phyloP scores from a whole-genome alignment of 345 rosid species.

The Erysimum cheiranthoides region DNA sequence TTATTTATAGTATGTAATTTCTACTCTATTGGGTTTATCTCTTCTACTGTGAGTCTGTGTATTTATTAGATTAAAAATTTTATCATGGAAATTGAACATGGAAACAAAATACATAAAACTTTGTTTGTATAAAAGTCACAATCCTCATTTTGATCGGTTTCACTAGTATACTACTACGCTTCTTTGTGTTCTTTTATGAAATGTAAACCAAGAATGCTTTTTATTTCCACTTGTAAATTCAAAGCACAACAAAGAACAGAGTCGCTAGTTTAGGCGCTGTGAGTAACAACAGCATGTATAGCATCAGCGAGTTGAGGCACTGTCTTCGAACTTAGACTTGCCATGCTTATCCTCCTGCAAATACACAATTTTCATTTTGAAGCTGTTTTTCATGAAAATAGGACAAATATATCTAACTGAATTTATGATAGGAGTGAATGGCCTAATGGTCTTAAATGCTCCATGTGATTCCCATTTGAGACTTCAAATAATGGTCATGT shows the following conservation, averaged over 20 bases:
- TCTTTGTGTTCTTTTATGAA: not conserved
- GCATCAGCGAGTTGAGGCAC: conserved; percentile 65
- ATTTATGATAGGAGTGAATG: not conserved
- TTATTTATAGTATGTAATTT: too few relatives aligned
- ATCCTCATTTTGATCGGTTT: conserved; percentile 1
- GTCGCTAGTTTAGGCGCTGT: conserved; percentile 15
- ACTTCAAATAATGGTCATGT: not conserved
- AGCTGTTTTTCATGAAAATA: not conserved
- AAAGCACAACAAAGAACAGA: not conserved
- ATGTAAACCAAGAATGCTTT: not conserved
- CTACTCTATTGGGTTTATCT: not conserved
- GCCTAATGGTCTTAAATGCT: not conserved
- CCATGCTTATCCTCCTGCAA: conserved; percentile 74
- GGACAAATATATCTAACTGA: not conserved
- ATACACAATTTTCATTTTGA: conserved; percentile 3
- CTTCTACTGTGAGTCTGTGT: too few relatives aligned
- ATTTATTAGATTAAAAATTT: not conserved
- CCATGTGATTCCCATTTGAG: not conserved
- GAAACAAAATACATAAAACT: not conserved
- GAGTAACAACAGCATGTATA: conserved; percentile 63
- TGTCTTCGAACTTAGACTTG: conserved; percentile 59
- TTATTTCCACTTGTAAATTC: not conserved
- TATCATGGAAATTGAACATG: not conserved
- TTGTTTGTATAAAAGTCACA: not conserved
- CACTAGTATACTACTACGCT: too few relatives aligned